Evolutionary conservation across 2,329 filamentous ascomycete species (phyloP), one percentile per base, ranked within the genome.

Genomic region (Blastomyces silverae): DNA sequence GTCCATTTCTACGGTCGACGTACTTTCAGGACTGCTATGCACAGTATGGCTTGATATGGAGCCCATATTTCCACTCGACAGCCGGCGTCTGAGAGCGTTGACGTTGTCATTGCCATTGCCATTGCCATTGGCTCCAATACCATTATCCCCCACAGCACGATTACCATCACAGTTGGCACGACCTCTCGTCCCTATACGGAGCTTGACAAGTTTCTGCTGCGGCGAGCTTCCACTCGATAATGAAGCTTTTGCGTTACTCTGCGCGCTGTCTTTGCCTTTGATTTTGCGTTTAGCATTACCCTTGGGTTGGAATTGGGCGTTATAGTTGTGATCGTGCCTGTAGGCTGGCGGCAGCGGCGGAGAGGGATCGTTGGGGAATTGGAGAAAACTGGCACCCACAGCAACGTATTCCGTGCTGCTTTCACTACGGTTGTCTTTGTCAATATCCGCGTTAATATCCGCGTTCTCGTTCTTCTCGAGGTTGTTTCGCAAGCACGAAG

Each of bases 351-450:
- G 3, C 39, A 42, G 46, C 15, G 3, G 28, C 17, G 22, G 8
- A 25, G 7, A 20, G 8, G 17, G 3, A 22, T 61, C 42, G 25
- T 48, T 34, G 10, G 61, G 61, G 46, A 64, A 67, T 15, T 63
- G 52, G 17, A 61, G 56, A 22, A 64, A 67, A 11, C 50, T 55
- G 7, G 61, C 65, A 2, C 64, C 64, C 11, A 22, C 48, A 39
- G 61, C 64, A 50, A 65, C 52, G 28, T 64, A 67, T 37, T 65
- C 17, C 6, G 31, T 42, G 3, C 62, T 28, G 17, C 39, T 34
- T 6, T 46, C 62, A 17, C 52, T 57, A 44, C 39, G 13, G 61
- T 34, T 63, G n/a, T 53, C 22, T n/a, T 53, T 37, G 34, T 37
- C 53, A 20, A 56, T 34, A 10, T 63, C 34, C 5, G 20, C 56